Percentiles rank a stretch among this genome's conserved stretches.
phyloP scores from a whole-genome alignment of 768 basidiomycete species.

The Hydnomerulius pinastri region DNA sequence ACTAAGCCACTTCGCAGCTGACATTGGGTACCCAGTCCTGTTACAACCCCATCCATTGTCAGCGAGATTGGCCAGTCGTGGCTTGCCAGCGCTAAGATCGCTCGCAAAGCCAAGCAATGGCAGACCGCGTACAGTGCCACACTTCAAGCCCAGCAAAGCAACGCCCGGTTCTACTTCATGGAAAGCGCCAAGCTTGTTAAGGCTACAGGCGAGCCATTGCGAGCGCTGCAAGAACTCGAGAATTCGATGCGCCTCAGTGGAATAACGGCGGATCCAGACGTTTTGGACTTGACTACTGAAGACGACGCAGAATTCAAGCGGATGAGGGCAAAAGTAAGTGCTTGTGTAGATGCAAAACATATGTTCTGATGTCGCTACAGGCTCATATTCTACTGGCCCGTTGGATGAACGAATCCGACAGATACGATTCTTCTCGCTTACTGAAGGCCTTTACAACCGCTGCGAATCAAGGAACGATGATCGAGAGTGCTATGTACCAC shows the following conservation, averaged over 20 bases:
- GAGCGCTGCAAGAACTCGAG: constrained; percentile 86
- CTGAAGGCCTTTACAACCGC: constrained; percentile 58
- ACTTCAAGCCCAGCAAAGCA: constrained; percentile 80
- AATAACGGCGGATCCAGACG: constrained; percentile 45
- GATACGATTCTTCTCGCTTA: constrained; percentile 69
- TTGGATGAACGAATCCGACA: constrained; percentile 90
- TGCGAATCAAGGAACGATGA: constrained; percentile 53
- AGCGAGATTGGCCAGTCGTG: constrained; percentile 80
- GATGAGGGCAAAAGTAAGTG: constrained; percentile 71
- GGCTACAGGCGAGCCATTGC: constrained; percentile 75
- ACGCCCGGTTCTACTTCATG: constrained; percentile 76
- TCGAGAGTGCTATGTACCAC: constrained; percentile 85
- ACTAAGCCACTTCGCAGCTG: too few species aligned
- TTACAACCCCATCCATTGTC: constrained; percentile 40
- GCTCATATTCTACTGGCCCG: constrained; percentile 80
- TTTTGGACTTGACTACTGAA: constrained; percentile 56
- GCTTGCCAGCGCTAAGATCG: constrained; percentile 94
- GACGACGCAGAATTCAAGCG: constrained; percentile 50
- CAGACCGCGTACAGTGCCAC: constrained; percentile 97
- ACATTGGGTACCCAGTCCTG: constrained; percentile 11
- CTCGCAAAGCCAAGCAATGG: constrained; percentile 91
- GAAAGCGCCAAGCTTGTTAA: constrained; percentile 88
- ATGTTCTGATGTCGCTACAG: constrained; percentile 37
- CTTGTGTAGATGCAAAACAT: neutral
- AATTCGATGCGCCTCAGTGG: constrained; percentile 61